Evolutionary conservation across 495 filamentous ascomycete genomes (phyloP).

Genomic region (Penicillium paradoxum): DNA sequence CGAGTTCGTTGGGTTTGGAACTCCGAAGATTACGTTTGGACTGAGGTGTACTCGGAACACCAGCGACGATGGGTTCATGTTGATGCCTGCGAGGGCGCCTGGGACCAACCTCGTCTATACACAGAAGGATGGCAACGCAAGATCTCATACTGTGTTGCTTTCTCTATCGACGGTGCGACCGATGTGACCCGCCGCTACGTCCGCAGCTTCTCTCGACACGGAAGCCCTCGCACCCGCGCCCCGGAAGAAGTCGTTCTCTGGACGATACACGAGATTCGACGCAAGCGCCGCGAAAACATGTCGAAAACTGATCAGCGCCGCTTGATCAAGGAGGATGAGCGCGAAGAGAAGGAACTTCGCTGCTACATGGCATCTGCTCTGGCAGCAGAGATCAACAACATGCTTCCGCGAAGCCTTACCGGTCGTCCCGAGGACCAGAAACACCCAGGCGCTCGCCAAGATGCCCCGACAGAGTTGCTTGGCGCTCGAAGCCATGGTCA

Average conservation of each 20-base stretch:
- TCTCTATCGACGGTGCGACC: slow-evolving; percentile 89
- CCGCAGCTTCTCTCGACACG: slow-evolving; percentile 68
- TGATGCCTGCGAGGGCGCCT: slow-evolving; percentile 88
- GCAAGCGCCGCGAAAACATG: slow-evolving; percentile 70
- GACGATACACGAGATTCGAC: slow-evolving; percentile 84
- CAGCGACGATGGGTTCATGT: slow-evolving; percentile 95
- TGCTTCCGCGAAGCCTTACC: slow-evolving; percentile 39
- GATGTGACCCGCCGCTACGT: slow-evolving; percentile 97
- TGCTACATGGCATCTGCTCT: slow-evolving; percentile 69
- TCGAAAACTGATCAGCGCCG: slow-evolving; percentile 73
- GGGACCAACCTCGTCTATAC: slow-evolving; percentile 92
- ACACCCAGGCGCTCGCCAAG: slow-evolving; percentile 48
- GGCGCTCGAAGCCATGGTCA: slow-evolving; percentile 47
- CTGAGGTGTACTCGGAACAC: slow-evolving; percentile 93
- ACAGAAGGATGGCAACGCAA: slow-evolving; percentile 92
- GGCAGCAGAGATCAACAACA: slow-evolving; percentile 54
- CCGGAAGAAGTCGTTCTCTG: slow-evolving; percentile 87
- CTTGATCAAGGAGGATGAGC: slow-evolving; percentile 82
- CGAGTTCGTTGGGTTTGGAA: slow-evolving; percentile 99
- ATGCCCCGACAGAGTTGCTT: slow-evolving; percentile 61
- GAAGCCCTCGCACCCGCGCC: slow-evolving; percentile 63
- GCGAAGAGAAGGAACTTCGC: slow-evolving; percentile 80
- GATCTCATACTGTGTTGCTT: slow-evolving; percentile 94
- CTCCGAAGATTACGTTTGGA: slow-evolving; percentile 95
- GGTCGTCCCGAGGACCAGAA: slow-evolving; percentile 38